Evolutionary conservation across 2,329 filamentous ascomycete genomes (phyloP).

Genomic region (Alternaria arborescens): DNA sequence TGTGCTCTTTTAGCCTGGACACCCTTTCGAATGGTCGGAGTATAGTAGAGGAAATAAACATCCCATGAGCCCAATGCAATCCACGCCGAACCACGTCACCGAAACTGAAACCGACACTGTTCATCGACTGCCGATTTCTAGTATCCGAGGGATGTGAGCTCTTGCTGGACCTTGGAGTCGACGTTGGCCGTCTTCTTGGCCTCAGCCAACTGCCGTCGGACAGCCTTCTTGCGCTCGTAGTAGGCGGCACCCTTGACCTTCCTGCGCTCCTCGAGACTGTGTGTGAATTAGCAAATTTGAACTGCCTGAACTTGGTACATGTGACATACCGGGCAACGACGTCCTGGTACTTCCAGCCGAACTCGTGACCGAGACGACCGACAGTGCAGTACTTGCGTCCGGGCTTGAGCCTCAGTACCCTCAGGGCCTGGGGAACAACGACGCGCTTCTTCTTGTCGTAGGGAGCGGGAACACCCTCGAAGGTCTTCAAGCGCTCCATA

Average conservation of each 20-base stretch:
- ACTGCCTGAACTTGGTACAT: not conserved
- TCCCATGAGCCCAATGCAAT: slow-evolving; percentile 52
- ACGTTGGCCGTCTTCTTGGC: slow-evolving; percentile 91
- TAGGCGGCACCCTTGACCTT: slow-evolving; percentile 99
- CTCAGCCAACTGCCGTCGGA: slow-evolving; percentile 86
- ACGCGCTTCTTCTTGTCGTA: slow-evolving; percentile 99
- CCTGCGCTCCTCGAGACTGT: slow-evolving; percentile 97
- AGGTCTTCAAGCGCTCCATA: slow-evolving; percentile 98
- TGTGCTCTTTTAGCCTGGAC: slow-evolving; percentile 52
- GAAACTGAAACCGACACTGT: slow-evolving; percentile 40
- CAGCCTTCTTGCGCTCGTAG: slow-evolving; percentile 99
- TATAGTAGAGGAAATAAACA: slow-evolving; percentile 49
- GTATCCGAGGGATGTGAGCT: slow-evolving; percentile 91
- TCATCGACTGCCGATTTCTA: slow-evolving; percentile 63
- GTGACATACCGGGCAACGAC: slow-evolving; percentile 90
- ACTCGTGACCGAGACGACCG: slow-evolving; percentile 96
- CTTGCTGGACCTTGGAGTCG: slow-evolving; percentile 84
- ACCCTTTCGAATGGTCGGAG: slow-evolving; percentile 49
- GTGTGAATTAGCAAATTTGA: slow-evolving; percentile 29
- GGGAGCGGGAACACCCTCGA: slow-evolving; percentile 97
- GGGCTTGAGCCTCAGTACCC: slow-evolving; percentile 95
- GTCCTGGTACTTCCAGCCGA: slow-evolving; percentile 99
- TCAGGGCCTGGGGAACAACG: slow-evolving; percentile 97
- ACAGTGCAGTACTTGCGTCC: slow-evolving; percentile 99
- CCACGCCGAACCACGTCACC: slow-evolving; percentile 46